These are phyloP conservation scores for Phytophthora pinifolia DNA, from an alignment of 352 stramenopile species.

Conservation along the genomic window DNA sequence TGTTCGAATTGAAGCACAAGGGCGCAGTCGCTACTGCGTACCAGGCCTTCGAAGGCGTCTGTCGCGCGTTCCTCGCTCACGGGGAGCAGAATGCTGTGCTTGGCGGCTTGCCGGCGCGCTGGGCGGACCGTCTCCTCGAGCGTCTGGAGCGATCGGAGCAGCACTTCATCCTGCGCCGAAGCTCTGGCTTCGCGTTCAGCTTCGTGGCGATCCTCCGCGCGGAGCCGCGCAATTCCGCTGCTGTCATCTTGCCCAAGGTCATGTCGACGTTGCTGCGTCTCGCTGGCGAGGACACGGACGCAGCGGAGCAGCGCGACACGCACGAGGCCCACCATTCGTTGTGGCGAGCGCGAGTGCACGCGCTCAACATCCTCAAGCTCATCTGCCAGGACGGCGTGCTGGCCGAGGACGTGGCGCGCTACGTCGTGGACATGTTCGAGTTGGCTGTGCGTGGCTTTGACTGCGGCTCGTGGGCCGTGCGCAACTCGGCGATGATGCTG, in stretches of 20 bases:
- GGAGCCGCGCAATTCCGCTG: conserved; percentile 79
- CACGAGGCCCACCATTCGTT: conserved; percentile 51
- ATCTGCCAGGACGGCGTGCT: conserved; percentile 88
- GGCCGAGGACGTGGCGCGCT: conserved; percentile 77
- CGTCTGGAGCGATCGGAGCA: conserved; percentile 78
- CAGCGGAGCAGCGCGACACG: conserved; percentile 31
- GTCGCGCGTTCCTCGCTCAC: conserved; percentile 70
- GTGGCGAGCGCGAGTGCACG: conserved; percentile 81
- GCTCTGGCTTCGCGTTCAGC: conserved; percentile 86
- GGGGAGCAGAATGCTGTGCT: conserved; percentile 58
- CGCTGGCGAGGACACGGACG: conserved; percentile 58
- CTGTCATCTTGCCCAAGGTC: conserved; percentile 75
- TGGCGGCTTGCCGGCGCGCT: conserved; percentile 57
- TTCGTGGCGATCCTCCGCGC: conserved; percentile 88
- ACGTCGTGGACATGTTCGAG: conserved; percentile 88
- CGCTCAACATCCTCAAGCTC: conserved; percentile 91
- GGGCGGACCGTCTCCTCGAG: conserved; percentile 74
- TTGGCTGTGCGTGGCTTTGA: conserved; percentile 85
- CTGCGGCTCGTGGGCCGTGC: conserved; percentile 82
- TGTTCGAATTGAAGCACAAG: conserved; percentile 90
- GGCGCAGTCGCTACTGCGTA: conserved; percentile 84
- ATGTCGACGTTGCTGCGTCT: conserved; percentile 71
- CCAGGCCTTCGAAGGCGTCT: conserved; percentile 85
- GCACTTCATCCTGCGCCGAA: conserved; percentile 87
- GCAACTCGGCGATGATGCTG: conserved; percentile 93